Evolutionary conservation across 345 rosid species (phyloP), one percentile per base, ranked within the genome.

Genomic region (Melaleuca quinquenervia): DNA sequence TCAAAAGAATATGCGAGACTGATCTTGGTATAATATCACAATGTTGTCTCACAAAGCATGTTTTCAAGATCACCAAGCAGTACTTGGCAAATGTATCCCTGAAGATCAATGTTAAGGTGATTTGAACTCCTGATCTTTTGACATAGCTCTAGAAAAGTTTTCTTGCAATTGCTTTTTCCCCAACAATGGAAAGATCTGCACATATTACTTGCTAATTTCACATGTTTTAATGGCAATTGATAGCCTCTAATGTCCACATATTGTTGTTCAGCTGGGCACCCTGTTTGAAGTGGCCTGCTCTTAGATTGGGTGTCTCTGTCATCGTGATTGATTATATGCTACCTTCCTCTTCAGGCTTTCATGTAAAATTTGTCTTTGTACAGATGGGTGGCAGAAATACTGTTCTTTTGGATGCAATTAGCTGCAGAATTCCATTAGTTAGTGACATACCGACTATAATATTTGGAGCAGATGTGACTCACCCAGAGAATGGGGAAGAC

Each of bases 341-440:
- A 11, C 45, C 4, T 1, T 52, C 56, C n/a, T 32, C 54, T 62
- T 48, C 20, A 10, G 41, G 27, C 7, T 18, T 45, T 36, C n/a
- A 14, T 45, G 78, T 18, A 50, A 29, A 82, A 55, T 70, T 87
- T 41, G 29, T 78, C 24, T 21, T 26, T 20, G 41, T 89, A 90
- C 94, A 97, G 99, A 97, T 95, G 99, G 99, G 99, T 82, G 99
- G 99, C 82, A 91, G 99, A 89, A 97, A 97, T 90, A 96, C 99
- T 44, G 99, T 97, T 88, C 97, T 97, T 41, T 76, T 96, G 92
- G 99, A 97, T 85, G 99, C 99, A 36, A 92, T 97, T 87, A 97
- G 99, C 90, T 97, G 99, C 89, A 94, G 98, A 87, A 97, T 97
- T 87, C 99, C 99, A 0, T 83, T 97, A 89, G 99, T 97, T 76